These are phyloP conservation scores for Boletus sp. DNA, from an alignment of 768 basidiomycete genomes.

Conservation along the genomic window DNA sequence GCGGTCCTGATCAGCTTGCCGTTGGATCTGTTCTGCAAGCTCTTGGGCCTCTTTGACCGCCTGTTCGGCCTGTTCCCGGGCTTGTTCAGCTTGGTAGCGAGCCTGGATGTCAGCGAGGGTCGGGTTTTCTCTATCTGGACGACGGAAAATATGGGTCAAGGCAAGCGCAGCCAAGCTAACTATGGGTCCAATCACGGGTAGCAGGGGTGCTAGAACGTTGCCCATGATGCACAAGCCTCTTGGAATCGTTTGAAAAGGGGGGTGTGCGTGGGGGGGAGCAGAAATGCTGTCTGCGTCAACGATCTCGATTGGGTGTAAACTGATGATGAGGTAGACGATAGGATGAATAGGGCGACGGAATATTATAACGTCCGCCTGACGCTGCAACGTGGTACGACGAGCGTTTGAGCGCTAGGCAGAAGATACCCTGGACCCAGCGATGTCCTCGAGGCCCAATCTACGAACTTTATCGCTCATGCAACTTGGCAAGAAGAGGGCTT, in stretches of 20 bases:
- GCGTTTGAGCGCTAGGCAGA: neutral
- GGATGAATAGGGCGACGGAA: neutral
- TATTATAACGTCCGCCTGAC: neutral
- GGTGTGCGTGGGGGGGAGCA: too few relatives aligned
- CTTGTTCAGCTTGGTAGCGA: slow-evolving; percentile 5
- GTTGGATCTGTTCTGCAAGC: neutral
- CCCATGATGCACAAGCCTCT: slow-evolving; percentile 1
- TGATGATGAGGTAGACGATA: neutral
- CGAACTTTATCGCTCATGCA: neutral
- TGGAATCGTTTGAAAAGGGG: neutral
- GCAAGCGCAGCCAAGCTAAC: neutral
- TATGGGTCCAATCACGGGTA: neutral
- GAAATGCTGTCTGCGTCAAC: neutral
- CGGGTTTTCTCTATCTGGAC: slow-evolving; percentile 10
- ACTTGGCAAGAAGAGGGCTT: too few relatives aligned
- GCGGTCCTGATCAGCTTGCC: slow-evolving; percentile 6
- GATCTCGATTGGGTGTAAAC: neutral
- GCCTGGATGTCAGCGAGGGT: slow-evolving; percentile 5
- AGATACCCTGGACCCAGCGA: neutral
- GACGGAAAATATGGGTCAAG: neutral
- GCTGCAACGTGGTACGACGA: neutral
- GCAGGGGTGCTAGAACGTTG: neutral
- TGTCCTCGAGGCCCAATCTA: neutral
- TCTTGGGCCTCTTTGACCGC: slow-evolving; percentile 2
- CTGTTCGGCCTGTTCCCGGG: neutral